Percentiles rank a stretch among this genome's conserved stretches.
Evolutionary conservation across 1,139 yeast genomes (phyloP).

Genomic region (Candida dubliniensis): DNA sequence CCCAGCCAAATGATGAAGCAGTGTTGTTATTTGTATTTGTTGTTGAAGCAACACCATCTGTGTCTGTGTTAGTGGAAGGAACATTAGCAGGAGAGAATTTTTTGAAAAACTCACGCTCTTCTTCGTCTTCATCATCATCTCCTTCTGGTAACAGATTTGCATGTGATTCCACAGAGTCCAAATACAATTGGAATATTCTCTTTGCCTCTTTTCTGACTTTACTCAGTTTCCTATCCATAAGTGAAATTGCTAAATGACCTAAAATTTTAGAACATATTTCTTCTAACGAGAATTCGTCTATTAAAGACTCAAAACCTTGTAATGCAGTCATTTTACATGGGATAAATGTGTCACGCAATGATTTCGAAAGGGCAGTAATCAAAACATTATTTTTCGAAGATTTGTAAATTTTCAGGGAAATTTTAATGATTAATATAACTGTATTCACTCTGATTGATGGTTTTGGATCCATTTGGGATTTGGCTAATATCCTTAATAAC

Average conservation of each 20-base stretch:
- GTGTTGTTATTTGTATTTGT: background rate
- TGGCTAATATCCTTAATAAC: constrained; percentile 75
- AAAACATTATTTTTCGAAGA: constrained; percentile 68
- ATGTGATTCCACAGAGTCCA: constrained; percentile 63
- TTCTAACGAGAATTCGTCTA: constrained; percentile 67
- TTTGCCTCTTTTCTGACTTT: constrained; percentile 74
- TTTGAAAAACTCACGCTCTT: constrained; percentile 32
- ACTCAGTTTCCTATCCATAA: constrained; percentile 68
- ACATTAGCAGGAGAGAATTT: constrained; percentile 25
- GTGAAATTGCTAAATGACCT: constrained; percentile 81
- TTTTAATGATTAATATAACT: constrained; percentile 68
- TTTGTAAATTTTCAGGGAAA: constrained; percentile 63
- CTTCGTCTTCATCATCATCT: constrained; percentile 44
- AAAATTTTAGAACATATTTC: constrained; percentile 81
- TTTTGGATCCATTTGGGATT: constrained; percentile 81
- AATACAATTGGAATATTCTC: constrained; percentile 60
- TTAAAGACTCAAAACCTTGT: constrained; percentile 65
- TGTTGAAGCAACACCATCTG: constrained; percentile 3
- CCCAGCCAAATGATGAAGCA: constrained; percentile 25
- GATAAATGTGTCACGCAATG: constrained; percentile 76
- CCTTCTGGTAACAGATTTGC: constrained; percentile 55
- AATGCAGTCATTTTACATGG: constrained; percentile 80
- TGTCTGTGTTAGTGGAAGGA: background rate
- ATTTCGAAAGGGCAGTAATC: constrained; percentile 83
- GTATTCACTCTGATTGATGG: constrained; percentile 88